A percentile compares a stretch with the other conserved stretches of the same genome.
Conservation (phyloP, 805 yeast species). For the Zygosaccharomyces bailii region DNA sequence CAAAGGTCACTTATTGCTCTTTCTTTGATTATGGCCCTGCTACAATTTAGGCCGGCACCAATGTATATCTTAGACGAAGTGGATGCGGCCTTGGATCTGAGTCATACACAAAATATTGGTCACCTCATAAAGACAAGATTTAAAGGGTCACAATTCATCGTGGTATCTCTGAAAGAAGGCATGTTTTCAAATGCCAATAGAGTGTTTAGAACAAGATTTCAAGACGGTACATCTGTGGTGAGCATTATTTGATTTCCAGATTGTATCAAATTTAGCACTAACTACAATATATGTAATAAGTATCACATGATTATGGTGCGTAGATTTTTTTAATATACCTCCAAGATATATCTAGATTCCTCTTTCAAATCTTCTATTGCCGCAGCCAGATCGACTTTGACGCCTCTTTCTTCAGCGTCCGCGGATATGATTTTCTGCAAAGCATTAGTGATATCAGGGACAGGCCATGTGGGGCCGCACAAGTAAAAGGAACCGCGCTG, state of each 20-base stretch:
- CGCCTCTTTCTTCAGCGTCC: slow-evolving; percentile 69
- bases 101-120: slow-evolving; percentile 97
- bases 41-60: slow-evolving; percentile 97
- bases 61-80: slow-evolving; percentile 97
- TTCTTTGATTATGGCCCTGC: slow-evolving; percentile 83
- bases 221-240: slow-evolving; percentile 94
- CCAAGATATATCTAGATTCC: slow-evolving; percentile 84
- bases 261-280: too few species aligned
- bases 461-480: slow-evolving; percentile 99
- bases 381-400: slow-evolving; percentile 64
- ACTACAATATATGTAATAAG: too few species aligned
- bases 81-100: slow-evolving; percentile 95
- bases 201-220: slow-evolving; percentile 88
- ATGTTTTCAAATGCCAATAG: slow-evolving; percentile 97
- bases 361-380: slow-evolving; percentile 94
- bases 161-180: slow-evolving; percentile 95
- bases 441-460: slow-evolving; percentile 91
- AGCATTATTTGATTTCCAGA: slow-evolving; percentile 65
- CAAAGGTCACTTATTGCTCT: slow-evolving; percentile 92
- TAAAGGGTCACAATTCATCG: slow-evolving; percentile 93
- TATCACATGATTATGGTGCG: not conserved
- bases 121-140: slow-evolving; percentile 92
- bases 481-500: slow-evolving; percentile 88
- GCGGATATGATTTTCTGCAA: slow-evolving; percentile 71
- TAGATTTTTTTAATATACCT: slow-evolving; percentile 65